Conservation (phyloP, 441 rosid genomes). For the Adansonia grandidieri region DNA sequence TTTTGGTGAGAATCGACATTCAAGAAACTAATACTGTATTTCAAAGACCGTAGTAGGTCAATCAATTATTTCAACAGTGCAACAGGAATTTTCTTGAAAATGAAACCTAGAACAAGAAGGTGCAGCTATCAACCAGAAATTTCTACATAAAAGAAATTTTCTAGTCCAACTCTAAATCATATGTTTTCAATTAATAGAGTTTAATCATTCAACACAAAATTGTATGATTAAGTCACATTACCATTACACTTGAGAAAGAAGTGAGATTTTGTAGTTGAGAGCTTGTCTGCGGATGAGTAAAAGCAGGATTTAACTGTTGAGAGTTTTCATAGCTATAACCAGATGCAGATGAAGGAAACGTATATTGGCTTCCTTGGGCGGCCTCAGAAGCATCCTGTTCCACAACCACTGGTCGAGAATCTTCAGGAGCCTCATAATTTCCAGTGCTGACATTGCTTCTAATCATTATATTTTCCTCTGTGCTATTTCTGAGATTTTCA, state of each 20-base stretch:
- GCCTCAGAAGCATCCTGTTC: conserved; percentile 66
- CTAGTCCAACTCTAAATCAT: conserved; percentile 4
- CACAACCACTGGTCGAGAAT: conserved; percentile 65
- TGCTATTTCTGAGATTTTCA: conserved; percentile 60
- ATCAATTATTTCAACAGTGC: neutral
- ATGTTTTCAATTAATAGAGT: neutral
- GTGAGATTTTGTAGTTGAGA: conserved; percentile 75
- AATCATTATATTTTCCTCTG: conserved; percentile 60
- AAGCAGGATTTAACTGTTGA: conserved; percentile 70
- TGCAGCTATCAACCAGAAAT: neutral
- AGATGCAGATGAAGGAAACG: conserved; percentile 66
- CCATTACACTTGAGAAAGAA: conserved; percentile 82
- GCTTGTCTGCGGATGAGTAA: conserved; percentile 59
- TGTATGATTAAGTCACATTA: conserved; percentile 34
- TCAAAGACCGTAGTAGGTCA: neutral
- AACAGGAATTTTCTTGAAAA: neutral
- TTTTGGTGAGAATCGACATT: conserved; percentile 15
- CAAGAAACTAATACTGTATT: conserved; percentile 17
- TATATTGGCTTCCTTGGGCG: conserved; percentile 64
- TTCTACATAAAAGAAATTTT: neutral
- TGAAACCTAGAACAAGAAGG: neutral
- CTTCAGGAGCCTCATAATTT: conserved; percentile 64
- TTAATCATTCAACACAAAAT: neutral
- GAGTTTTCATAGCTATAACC: conserved; percentile 65
- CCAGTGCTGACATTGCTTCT: conserved; percentile 51